Evolutionary conservation across 306 rosid genomes (phyloP), one percentile per base, ranked within the genome.

Genomic region (Fragaria iinumae): DNA sequence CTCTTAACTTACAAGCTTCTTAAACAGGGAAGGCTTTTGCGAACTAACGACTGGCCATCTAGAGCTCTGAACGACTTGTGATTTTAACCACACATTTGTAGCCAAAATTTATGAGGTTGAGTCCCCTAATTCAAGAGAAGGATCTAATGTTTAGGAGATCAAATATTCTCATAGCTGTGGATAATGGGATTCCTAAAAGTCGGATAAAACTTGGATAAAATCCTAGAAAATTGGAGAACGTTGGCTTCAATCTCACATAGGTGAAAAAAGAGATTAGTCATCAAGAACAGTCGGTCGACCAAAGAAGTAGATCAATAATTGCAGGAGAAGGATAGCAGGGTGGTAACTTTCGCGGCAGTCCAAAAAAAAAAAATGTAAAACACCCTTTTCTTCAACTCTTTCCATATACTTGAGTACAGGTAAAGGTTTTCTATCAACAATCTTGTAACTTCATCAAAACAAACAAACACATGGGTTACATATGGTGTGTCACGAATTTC

Each of bases 181-280:
- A 60, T 60, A 60, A 60, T 60, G 32, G 17, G 38, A 27, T 25
- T 3, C 39, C 4, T 60, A 60, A 60, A 60, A 34, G 23, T 63
- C 32, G 38, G 67, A 29, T 12, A 27, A 60, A 13, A 1, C 12
- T 20, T 62, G 9, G 14, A 62, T 13, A 13, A 36, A 27, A 62
- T n/a, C 25, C 65, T 72, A 32, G 38, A 72, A 72, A 36, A 6
- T 72, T 72, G 65, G 76, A 29, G 53, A 72, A 32, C 12, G 11
- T 55, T 55, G 65, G 76, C 36, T 72, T 72, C 16, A 20, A 21
- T 25, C 34, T 25, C 52, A 25, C 23, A 8, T n/a, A 20, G 27
- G 23, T 7, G 62, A 11, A 55, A 55, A 6, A 8, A 29, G 8
- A 16, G 20, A n/a, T 5, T 6, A 72, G 49, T 55, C 67, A 73